Base-by-base conservation (phyloP, 2,329 filamentous ascomycete genomes). In the Ophiostoma pallidulum region DNA sequence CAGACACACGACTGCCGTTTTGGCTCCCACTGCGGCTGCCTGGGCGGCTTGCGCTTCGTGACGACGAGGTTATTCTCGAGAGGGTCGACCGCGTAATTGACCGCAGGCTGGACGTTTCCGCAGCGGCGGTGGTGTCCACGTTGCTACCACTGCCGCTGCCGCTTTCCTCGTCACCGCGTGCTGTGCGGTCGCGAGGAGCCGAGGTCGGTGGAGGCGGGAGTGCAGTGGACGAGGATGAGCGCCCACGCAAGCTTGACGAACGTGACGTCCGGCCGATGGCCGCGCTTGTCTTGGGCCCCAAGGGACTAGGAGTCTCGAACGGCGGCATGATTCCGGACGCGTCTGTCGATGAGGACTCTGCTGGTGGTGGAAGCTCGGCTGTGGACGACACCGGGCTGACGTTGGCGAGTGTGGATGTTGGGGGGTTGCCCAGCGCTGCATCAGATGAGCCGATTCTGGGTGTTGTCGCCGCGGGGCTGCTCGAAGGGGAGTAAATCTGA, bases 401-500 rank as follows among this genome's bases (percentile, higher is more conserved):
- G n/a, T 18, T 20, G 24, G 39, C 31, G 16, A 16, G 19, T 31
- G 26, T 16, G 10, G 37, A 31, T 2, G 43, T 24, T 8, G 16
- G 3, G 3, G 32, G 18, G 22, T 24, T 28, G 42, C 16, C 16
- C 24, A 31, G 18, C 61, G 66, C 24, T 56, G 60, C 4, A 60
- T 52, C 28, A 67, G 45, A 45, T 10, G 48, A 35, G 7, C 45
- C 64, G 8, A 55, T 58, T 19, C 72, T 62, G 8, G 67, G 64
- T 0, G 73, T 74, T 2, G 74, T 77, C 2, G 73, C 68, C 2
- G 67, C 62, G 7, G 71, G 71, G 54, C 77, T 71, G 51, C 77
- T 73, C 44, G 78, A 67, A 58, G 71, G 73, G 62, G 83, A 87
- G 59, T 86, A 91, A 29, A 83, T 78, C 7, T 80, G 82, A 32